Evolutionary conservation across 129 eudicot genomes (phyloP).

Genomic region (Artemisia tridentata): DNA sequence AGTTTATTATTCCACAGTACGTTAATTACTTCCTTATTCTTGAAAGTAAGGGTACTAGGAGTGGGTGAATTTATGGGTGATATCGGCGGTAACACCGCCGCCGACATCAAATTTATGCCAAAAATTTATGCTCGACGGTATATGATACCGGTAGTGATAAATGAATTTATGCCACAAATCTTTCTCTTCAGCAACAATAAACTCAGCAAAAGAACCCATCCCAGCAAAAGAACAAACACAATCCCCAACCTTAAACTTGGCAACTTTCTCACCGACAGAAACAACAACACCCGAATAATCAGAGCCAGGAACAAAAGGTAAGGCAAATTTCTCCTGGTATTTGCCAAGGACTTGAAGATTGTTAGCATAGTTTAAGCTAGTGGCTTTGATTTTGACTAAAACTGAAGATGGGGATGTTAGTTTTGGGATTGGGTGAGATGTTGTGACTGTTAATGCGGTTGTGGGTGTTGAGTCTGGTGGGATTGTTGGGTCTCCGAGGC

Average conservation of each 20-base stretch:
- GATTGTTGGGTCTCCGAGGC: slow-evolving; percentile 86
- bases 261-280: slow-evolving; percentile 52
- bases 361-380: slow-evolving; percentile 82
- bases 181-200: slow-evolving; percentile 62
- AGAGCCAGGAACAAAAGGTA: slow-evolving; percentile 83
- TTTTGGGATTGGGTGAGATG: slow-evolving; percentile 64
- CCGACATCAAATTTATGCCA: too few relatives aligned
- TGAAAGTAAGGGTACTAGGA: too few relatives aligned
- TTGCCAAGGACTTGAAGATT: slow-evolving; percentile 80
- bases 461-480: slow-evolving; percentile 40
- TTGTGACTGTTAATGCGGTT: slow-evolving; percentile 52
- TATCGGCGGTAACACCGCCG: too few relatives aligned
- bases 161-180: too few relatives aligned
- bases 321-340: slow-evolving; percentile 73
- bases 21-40: too few relatives aligned
- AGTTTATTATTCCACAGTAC: too few relatives aligned
- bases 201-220: slow-evolving; percentile 75
- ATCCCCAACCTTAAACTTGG: slow-evolving; percentile 71
- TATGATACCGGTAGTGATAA: too few relatives aligned
- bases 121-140: too few relatives aligned
- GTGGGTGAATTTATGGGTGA: too few relatives aligned
- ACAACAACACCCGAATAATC: slow-evolving; percentile 87
- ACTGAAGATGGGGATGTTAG: slow-evolving; percentile 57
- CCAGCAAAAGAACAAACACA: slow-evolving; percentile 63
- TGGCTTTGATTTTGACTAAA: slow-evolving; percentile 63